Conservation (phyloP, 805 yeast genomes). For the Kuraishia capsulata region DNA sequence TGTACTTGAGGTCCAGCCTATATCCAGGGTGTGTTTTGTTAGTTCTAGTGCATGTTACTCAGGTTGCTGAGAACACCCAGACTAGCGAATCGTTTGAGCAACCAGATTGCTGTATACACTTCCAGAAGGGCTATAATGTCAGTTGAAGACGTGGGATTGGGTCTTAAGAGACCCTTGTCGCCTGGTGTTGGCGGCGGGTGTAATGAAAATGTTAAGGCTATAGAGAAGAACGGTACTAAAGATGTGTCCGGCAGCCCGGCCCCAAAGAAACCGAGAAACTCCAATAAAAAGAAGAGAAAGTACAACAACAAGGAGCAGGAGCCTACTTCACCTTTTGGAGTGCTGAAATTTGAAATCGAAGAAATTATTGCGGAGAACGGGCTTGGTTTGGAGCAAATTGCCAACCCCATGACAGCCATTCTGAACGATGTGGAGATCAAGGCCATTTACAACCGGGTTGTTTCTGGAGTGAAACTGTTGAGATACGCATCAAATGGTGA, state of each 20-base stretch:
- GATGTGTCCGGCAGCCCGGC: not conserved
- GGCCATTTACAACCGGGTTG: slow-evolving; percentile 46
- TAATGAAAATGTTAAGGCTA: no score
- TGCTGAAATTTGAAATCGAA: slow-evolving; percentile 63
- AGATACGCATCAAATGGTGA: slow-evolving; percentile 75
- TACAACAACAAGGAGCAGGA: slow-evolving; percentile 60
- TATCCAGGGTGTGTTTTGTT: no score
- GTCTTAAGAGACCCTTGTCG: no score
- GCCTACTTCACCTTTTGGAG: slow-evolving; percentile 74
- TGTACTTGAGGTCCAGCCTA: no score
- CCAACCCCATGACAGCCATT: slow-evolving; percentile 57
- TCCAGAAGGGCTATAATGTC: no score
- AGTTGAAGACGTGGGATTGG: no score
- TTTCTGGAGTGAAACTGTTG: slow-evolving; percentile 46
- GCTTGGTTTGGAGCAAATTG: slow-evolving; percentile 36
- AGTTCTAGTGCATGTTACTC: no score
- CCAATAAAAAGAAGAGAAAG: slow-evolving; percentile 29
- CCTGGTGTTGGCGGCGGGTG: no score
- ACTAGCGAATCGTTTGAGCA: no score
- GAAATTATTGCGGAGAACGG: slow-evolving; percentile 36
- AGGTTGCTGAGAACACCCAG: no score
- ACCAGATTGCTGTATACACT: no score
- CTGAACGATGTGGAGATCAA: slow-evolving; percentile 48
- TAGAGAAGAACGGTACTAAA: no score
- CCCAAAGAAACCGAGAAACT: slow-evolving; percentile 30